Conservation (phyloP, 192 early-diverging fungal genomes). For the Powellomyces hirtus region DNA sequence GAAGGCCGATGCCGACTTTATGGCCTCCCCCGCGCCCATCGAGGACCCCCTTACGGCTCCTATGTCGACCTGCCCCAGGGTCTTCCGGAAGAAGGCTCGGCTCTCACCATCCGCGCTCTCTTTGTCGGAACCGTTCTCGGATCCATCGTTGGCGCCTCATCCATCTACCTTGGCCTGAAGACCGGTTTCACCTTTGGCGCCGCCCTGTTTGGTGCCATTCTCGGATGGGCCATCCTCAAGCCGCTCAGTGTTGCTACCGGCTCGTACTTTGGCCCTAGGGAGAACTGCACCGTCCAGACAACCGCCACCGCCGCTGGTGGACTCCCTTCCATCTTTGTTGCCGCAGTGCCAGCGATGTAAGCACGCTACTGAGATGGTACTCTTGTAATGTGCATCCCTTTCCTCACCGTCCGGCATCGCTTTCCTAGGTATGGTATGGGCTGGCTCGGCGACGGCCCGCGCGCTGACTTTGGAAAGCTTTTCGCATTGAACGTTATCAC, state of each 20-base stretch:
- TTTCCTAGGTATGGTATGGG: no score
- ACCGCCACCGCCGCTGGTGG: slow-evolving; percentile 87
- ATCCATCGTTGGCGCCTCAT: slow-evolving; percentile 74
- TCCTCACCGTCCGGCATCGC: no score
- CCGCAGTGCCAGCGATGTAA: slow-evolving; percentile 78
- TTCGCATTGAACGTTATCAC: slow-evolving; percentile 70
- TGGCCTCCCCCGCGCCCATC: no score
- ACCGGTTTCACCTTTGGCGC: slow-evolving; percentile 38
- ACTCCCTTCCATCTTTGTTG: slow-evolving; percentile 74
- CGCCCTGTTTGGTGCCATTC: slow-evolving; percentile 31
- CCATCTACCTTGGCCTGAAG: slow-evolving; percentile 80
- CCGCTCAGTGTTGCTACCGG: slow-evolving; percentile 48
- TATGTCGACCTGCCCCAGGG: slow-evolving; percentile 4
- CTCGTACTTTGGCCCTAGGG: slow-evolving; percentile 69
- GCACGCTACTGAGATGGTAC: no score
- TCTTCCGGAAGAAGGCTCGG: slow-evolving; percentile 15
- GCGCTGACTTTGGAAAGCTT: slow-evolving; percentile 52
- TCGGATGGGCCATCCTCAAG: slow-evolving; percentile 75
- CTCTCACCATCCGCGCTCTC: slow-evolving; percentile 46
- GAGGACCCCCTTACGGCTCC: slow-evolving; percentile 9
- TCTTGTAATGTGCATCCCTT: no score
- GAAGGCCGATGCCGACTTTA: no score
- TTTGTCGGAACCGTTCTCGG: slow-evolving; percentile 63
- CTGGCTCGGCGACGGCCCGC: slow-evolving; percentile 51
- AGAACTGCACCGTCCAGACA: slow-evolving; percentile 84